phyloP scores from a whole-genome alignment of 805 yeast species.

The Schizosaccharomyces octosporus region DNA sequence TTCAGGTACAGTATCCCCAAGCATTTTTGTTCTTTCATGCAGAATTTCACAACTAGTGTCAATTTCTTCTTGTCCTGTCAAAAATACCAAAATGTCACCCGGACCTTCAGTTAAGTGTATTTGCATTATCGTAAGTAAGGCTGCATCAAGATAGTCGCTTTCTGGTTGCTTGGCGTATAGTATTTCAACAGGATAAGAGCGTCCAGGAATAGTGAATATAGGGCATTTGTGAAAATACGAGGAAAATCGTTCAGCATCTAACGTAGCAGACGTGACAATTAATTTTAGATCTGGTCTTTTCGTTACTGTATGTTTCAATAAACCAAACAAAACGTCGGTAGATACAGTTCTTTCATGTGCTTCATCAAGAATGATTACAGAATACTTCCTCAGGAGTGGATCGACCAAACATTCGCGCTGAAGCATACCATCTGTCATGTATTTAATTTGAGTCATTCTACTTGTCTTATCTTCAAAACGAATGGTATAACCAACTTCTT shows the following conservation, averaged over 20 bases:
- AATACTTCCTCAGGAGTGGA: slow-evolving; percentile 39
- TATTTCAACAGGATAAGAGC: slow-evolving; percentile 72
- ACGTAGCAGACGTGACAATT: slow-evolving; percentile 77
- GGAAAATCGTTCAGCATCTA: slow-evolving; percentile 64
- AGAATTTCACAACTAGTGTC: slow-evolving; percentile 55
- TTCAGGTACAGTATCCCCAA: slow-evolving; percentile 35
- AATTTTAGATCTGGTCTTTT: slow-evolving; percentile 51
- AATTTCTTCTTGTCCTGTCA: slow-evolving; percentile 94
- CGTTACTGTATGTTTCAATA: slow-evolving; percentile 36
- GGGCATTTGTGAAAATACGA: slow-evolving; percentile 67
- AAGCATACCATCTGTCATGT: slow-evolving; percentile 90
- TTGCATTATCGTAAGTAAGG: slow-evolving; percentile 54
- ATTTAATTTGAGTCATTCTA: slow-evolving; percentile 41
- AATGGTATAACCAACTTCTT: slow-evolving; percentile 63
- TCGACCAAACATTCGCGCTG: slow-evolving; percentile 54
- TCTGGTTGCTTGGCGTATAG: slow-evolving; percentile 35
- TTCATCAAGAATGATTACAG: slow-evolving; percentile 79
- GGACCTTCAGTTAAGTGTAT: slow-evolving; percentile 38
- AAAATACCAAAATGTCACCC: slow-evolving; percentile 71
- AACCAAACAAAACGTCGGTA: slow-evolving; percentile 64
- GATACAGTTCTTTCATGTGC: slow-evolving; percentile 82
- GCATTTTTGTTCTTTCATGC: slow-evolving; percentile 33
- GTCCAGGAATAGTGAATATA: slow-evolving; percentile 65
- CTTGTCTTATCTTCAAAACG: slow-evolving; percentile 60
- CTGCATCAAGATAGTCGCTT: slow-evolving; percentile 64